Evolutionary conservation across 1,284 basidiomycete species (phyloP).

Genomic region (Sporisorium exsertum): DNA sequence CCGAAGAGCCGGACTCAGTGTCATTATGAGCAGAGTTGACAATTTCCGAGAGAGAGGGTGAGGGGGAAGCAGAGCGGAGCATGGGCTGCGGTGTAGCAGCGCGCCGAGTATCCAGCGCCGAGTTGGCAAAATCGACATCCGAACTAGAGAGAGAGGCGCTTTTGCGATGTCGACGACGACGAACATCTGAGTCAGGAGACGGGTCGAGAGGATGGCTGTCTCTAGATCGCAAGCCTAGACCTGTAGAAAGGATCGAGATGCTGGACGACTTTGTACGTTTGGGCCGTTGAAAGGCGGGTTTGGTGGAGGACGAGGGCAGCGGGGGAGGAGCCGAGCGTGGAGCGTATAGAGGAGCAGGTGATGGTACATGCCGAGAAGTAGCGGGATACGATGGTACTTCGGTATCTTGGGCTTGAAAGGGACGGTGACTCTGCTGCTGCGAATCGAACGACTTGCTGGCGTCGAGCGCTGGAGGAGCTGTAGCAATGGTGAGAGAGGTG

Average conservation of each 20-base stretch:
- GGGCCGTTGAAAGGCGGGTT: constrained; percentile 30
- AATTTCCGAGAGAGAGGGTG: constrained; percentile 30
- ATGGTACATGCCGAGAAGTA: background rate
- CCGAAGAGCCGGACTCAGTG: background rate
- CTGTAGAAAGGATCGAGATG: constrained; percentile 46
- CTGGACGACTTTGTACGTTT: constrained; percentile 48
- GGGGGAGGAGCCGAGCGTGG: constrained; percentile 35
- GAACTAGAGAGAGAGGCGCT: constrained; percentile 41
- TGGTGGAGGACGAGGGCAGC: constrained; percentile 33
- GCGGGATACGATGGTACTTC: constrained; percentile 13
- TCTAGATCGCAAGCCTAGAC: constrained; percentile 21
- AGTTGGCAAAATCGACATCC: constrained; percentile 27
- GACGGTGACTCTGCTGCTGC: constrained; percentile 13
- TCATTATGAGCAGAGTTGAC: constrained; percentile 12
- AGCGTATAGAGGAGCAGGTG: constrained; percentile 16
- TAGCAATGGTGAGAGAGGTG: constrained; percentile 34
- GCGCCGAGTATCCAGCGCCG: constrained; percentile 15
- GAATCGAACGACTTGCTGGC: constrained; percentile 22
- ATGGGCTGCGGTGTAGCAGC: constrained; percentile 23
- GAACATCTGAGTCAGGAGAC: constrained; percentile 2
- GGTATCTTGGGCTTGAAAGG: background rate
- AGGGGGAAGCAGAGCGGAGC: constrained; percentile 31
- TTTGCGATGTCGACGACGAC: constrained; percentile 24
- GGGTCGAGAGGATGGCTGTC: constrained; percentile 5
- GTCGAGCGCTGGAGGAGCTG: constrained; percentile 22